phyloP scores from a whole-genome alignment of 352 stramenopile species.

The Phytophthora fragariae region DNA sequence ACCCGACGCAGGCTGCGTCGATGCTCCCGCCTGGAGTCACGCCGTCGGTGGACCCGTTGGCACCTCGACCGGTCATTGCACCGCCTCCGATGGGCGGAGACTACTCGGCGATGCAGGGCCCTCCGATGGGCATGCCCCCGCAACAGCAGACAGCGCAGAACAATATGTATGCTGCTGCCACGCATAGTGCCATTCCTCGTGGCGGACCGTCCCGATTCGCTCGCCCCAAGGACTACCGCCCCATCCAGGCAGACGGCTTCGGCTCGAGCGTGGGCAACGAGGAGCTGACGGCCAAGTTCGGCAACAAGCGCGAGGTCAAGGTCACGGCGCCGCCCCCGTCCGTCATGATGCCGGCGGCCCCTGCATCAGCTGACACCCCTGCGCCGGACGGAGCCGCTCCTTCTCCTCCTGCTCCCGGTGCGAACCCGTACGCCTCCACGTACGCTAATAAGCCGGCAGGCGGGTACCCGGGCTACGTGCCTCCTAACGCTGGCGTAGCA shows the following conservation, averaged over 20 bases:
- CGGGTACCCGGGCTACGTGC: slow-evolving; percentile 48
- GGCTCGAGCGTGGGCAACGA: slow-evolving; percentile 91
- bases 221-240: slow-evolving; percentile 77
- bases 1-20: slow-evolving; percentile 63
- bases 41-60: slow-evolving; percentile 71
- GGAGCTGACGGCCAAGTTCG: slow-evolving; percentile 89
- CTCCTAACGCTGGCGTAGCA: slow-evolving; percentile 38
- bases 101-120: slow-evolving; percentile 42
- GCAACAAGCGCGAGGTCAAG: slow-evolving; percentile 87
- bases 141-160: slow-evolving; percentile 54
- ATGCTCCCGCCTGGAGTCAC: slow-evolving; percentile 82
- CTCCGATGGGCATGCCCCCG: slow-evolving; percentile 33
- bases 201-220: slow-evolving; percentile 55
- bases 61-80: slow-evolving; percentile 66
- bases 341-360: slow-evolving; percentile 25
- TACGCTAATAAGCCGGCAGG: slow-evolving; percentile 41
- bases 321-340: slow-evolving; percentile 77
- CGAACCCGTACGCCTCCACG: slow-evolving; percentile 68
- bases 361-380: slow-evolving; percentile 13
- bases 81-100: slow-evolving; percentile 70
- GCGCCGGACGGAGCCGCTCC: slow-evolving; percentile 2
- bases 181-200: slow-evolving; percentile 84
- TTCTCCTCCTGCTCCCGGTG: slow-evolving; percentile 32
- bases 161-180: slow-evolving; percentile 78
- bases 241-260: slow-evolving; percentile 90